Evolutionary conservation across 2,329 filamentous ascomycete species (phyloP), one percentile per base, ranked within the genome.

Genomic region (Chaetomium strumarium): DNA sequence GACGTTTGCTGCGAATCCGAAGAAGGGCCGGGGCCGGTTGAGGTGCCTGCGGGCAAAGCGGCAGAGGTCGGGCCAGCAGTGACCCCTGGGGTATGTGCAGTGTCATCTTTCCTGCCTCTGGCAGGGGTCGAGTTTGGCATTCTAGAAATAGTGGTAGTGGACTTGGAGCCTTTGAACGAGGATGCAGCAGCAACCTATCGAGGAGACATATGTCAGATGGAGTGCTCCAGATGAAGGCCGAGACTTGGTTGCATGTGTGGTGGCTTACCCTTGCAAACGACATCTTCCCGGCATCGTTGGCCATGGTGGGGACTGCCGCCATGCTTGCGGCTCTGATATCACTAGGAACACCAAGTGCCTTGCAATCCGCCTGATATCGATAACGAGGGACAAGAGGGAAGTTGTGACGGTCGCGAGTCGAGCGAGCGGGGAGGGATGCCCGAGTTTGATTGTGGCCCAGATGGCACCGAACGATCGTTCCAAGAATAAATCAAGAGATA

Each of bases 181-280:
- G 76, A 75, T 19, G 56, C 51, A 49, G 77, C 76, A 60, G 75
- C 76, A 57, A 79, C 73, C 76, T 80, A 51, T n/a, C n/a, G 38
- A 54, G 54, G 33, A 14, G 14, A n/a, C 7, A 29, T 20, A 37
- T 29, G 44, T 59, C 20, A 52, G 53, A 19, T 13, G 45, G 36
- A 16, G 29, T 29, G 13, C 29, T 24, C 17, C 24, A 10, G 19
- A 37, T n/a, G 17, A 2, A 39, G 6, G 46, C 38, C 43, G 24
- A 24, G 4, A 24, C 24, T 24, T 24, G 24, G 24, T 24, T 24
- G 24, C 24, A 24, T 24, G 12, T 41, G 42, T 16, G 34, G 46
- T 33, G 37, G 55, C 75, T 53, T 73, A 88, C 86, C 79, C 88
- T 90, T 70, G 86, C 86, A 75, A 90, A 90, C 40, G 86, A 88